Percentiles rank a stretch among this genome's conserved stretches.
phyloP scores from a whole-genome alignment of 495 filamentous ascomycete species.

The Penicilliopsis zonata region DNA sequence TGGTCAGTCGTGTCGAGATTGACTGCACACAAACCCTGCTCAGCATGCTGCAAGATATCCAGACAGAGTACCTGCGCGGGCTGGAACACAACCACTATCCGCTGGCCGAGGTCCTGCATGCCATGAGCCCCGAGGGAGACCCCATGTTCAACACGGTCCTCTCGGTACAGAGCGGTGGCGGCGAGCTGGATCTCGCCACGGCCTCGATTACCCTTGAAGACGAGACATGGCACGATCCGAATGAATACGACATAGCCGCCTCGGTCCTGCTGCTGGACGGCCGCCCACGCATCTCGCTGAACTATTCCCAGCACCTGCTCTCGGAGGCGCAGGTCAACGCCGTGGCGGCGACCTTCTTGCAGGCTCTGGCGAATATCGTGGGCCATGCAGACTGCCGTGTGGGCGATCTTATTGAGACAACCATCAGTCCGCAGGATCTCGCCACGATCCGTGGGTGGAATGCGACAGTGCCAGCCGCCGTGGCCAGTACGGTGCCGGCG shows the following conservation, averaged over 20 bases:
- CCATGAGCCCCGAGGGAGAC: conserved; percentile 19
- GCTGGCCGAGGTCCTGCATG: conserved; percentile 26
- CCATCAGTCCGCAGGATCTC: neutral
- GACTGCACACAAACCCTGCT: neutral
- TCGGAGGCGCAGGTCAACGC: neutral
- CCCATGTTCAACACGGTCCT: conserved; percentile 31
- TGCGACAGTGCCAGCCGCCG: conserved; percentile 2
- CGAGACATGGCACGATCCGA: neutral
- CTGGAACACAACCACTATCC: conserved; percentile 20
- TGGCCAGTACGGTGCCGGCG: conserved; percentile 9
- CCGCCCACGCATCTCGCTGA: neutral
- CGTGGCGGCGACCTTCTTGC: neutral
- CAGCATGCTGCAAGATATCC: conserved; percentile 10
- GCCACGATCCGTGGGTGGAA: conserved; percentile 16
- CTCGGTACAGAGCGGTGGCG: conserved; percentile 1
- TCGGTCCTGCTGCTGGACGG: neutral
- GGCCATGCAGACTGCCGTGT: neutral
- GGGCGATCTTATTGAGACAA: neutral
- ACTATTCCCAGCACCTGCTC: neutral
- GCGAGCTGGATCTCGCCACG: neutral
- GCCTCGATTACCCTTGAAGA: neutral
- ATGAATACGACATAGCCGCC: neutral
- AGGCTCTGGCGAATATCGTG: neutral
- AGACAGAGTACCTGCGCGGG: conserved; percentile 21
- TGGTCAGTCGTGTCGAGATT: neutral